Conservation (phyloP, 106 monocot genomes). For the Acorus calamus region DNA sequence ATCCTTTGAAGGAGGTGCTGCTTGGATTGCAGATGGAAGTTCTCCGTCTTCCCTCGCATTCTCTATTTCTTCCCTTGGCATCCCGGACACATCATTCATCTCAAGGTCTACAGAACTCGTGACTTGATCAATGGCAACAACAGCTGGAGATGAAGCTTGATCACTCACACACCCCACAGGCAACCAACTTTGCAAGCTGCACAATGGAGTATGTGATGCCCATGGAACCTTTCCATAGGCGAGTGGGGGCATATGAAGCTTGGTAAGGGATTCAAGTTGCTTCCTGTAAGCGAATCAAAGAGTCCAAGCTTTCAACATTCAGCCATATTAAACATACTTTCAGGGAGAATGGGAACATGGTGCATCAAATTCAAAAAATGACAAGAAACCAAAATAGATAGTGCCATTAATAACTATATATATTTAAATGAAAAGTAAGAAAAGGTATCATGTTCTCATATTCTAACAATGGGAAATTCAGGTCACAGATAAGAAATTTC, state of each 20-base stretch:
- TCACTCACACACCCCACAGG: slow-evolving; percentile 10
- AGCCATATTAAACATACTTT: neutral
- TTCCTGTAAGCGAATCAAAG: slow-evolving; percentile 58
- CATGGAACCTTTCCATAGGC: slow-evolving; percentile 61
- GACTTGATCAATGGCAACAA: slow-evolving; percentile 15
- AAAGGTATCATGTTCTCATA: no score
- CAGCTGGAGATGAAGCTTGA: slow-evolving; percentile 10
- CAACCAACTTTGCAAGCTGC: slow-evolving; percentile 65
- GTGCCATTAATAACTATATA: no score
- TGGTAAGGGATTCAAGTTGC: slow-evolving; percentile 70
- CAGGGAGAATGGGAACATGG: neutral
- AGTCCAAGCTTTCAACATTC: slow-evolving; percentile 36
- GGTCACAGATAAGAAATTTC: no score
- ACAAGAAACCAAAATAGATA: no score
- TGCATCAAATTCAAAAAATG: no score
- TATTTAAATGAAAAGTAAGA: no score
- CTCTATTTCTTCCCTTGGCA: slow-evolving; percentile 58
- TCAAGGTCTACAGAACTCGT: slow-evolving; percentile 16
- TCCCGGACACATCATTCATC: slow-evolving; percentile 43
- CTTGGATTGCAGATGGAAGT: slow-evolving; percentile 34
- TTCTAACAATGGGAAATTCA: no score
- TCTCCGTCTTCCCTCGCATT: slow-evolving; percentile 85
- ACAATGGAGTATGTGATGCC: slow-evolving; percentile 46
- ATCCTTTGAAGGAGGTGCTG: slow-evolving; percentile 16
- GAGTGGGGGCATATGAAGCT: slow-evolving; percentile 58